Evolutionary conservation across 2,329 filamentous ascomycete species (phyloP), one percentile per base, ranked within the genome.

Genomic region (Phialophora chinensis): DNA sequence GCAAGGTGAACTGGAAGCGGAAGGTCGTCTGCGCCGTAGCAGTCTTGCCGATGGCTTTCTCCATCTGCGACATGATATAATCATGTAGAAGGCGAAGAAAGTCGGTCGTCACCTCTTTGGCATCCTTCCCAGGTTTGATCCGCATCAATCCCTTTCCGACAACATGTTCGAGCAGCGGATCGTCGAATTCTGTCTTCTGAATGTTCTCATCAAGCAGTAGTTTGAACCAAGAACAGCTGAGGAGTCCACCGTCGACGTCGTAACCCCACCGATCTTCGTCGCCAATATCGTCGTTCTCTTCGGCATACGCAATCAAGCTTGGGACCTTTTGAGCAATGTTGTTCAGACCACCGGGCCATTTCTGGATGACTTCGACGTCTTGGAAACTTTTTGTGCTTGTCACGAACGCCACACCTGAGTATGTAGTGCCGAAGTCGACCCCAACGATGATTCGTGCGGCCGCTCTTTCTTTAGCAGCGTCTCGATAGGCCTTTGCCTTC

Each of bases 141-240:
- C 31, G 59, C 59, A 61, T 61, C 29, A 61, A 29, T 35, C 27
- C 47, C 12, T 61, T 17, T 3, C 59, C 59, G 2, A 53, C 33
- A 27, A 27, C 44, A 8, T 61, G 10, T 25, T 61, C 47, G 7
- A 61, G 31, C 10, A 53, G 47, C 8, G n/a, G 27, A 53, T 61
- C 59, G 23, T 38, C 47, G 14, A 53, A 44, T 4, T 61, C 59
- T 27, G 2, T 38, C 23, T 61, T 61, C 29, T 53, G 25, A 25
- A n/a, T 53, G 47, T 38, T 53, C 17, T 52, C 59, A 31, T 61
- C 59, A n/a, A 61, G 59, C 23, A 17, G 33, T 4, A 61, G 27
- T 23, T 61, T 61, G 20, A 33, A 7, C 31, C 47, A 53, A 20
- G 25, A 52, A 52, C 20, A 52, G 47, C 25, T 52, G 12, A 52